Conservation (phyloP, 2,329 filamentous ascomycete genomes). For the Penicillium sp. region DNA sequence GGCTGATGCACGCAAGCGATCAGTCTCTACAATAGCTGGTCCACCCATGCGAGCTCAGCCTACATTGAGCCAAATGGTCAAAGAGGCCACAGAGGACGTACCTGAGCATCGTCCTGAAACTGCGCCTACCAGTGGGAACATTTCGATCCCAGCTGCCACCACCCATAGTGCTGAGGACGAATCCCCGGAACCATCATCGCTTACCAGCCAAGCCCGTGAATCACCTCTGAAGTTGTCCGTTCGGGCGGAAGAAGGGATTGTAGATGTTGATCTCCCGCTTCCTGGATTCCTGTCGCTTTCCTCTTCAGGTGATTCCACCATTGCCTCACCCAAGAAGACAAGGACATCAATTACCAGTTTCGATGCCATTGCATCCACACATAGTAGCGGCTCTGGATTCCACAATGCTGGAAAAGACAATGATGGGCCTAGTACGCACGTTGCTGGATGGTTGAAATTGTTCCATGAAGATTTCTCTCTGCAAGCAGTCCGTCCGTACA, state of each 20-base stretch:
- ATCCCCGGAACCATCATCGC: slow-evolving; percentile 29
- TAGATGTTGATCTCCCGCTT: slow-evolving; percentile 60
- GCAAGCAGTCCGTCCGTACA: slow-evolving; percentile 59
- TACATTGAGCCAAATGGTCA: slow-evolving; percentile 37
- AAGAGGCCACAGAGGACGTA: slow-evolving; percentile 27
- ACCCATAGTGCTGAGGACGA: slow-evolving; percentile 23
- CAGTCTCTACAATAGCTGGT: slow-evolving; percentile 28
- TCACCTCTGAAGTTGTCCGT: slow-evolving; percentile 55
- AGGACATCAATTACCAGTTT: slow-evolving; percentile 54
- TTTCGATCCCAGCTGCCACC: slow-evolving; percentile 32
- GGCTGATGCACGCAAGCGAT: slow-evolving; percentile 29
- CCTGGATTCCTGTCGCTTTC: slow-evolving; percentile 52
- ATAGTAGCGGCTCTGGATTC: slow-evolving; percentile 42
- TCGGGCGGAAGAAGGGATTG: slow-evolving; percentile 60
- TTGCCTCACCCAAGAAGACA: slow-evolving; percentile 44
- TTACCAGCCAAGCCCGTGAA: slow-evolving; percentile 38
- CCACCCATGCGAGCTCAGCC: slow-evolving; percentile 27
- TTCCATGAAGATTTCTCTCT: slow-evolving; percentile 62
- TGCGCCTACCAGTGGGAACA: slow-evolving; percentile 33
- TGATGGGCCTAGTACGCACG: slow-evolving; percentile 54
- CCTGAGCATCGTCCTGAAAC: slow-evolving; percentile 21
- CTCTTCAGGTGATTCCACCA: slow-evolving; percentile 47
- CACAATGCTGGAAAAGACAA: slow-evolving; percentile 33
- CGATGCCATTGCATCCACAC: slow-evolving; percentile 49
- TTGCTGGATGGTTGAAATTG: slow-evolving; percentile 58